Evolutionary conservation across 1,139 yeast species (phyloP).

Genomic region (Candida sanyaensis): DNA sequence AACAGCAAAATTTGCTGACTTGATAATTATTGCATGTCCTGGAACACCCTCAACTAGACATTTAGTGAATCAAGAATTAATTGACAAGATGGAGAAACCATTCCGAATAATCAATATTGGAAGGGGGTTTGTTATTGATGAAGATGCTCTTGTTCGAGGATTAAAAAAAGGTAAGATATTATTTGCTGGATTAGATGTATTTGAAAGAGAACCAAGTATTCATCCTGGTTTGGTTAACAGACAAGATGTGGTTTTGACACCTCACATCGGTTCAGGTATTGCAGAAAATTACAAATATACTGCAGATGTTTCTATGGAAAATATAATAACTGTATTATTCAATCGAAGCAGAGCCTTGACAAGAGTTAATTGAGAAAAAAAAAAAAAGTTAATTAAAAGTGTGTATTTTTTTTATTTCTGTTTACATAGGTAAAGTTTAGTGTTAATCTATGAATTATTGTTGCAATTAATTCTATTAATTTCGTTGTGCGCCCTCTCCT

Average conservation of each 20-base stretch:
- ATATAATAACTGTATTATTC: slow-evolving; percentile 42
- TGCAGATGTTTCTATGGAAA: slow-evolving; percentile 46
- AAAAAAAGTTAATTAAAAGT: slow-evolving; percentile 34
- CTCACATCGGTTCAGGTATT: slow-evolving; percentile 79
- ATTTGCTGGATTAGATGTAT: slow-evolving; percentile 83
- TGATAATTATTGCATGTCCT: slow-evolving; percentile 70
- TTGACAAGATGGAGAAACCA: slow-evolving; percentile 50
- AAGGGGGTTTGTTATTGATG: slow-evolving; percentile 73
- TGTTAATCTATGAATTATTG: not conserved
- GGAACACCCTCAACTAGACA: slow-evolving; percentile 59
- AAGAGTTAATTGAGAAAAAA: slow-evolving; percentile 30
- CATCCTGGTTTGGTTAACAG: slow-evolving; percentile 55
- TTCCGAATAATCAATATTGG: slow-evolving; percentile 77
- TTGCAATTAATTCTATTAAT: not conserved
- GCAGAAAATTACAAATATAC: slow-evolving; percentile 49
- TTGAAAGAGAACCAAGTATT: slow-evolving; percentile 65
- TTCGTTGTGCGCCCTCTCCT: not conserved
- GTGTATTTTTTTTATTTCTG: not conserved
- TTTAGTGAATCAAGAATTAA: slow-evolving; percentile 51
- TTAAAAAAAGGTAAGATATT: slow-evolving; percentile 65
- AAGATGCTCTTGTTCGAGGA: slow-evolving; percentile 67
- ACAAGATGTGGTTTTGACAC: slow-evolving; percentile 71
- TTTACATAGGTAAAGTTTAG: too few relatives aligned
- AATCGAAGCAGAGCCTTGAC: slow-evolving; percentile 33
- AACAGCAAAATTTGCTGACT: slow-evolving; percentile 46